phyloP scores from a whole-genome alignment of 306 rosid genomes.

The Phaseolus lunatus region DNA sequence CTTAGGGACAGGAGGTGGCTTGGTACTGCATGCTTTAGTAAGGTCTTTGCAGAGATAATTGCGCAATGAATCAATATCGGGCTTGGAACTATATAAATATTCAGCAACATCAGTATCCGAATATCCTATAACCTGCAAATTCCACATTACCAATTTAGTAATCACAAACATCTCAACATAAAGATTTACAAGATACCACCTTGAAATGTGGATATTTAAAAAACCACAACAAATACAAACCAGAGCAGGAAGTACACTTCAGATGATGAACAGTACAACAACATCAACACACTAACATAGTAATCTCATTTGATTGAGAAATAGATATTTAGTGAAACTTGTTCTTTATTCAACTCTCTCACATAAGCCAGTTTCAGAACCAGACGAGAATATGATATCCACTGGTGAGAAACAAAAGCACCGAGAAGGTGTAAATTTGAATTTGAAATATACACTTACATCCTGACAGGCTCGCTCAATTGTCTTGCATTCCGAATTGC shows the following conservation, averaged over 20 bases:
- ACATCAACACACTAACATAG: conserved; percentile 15
- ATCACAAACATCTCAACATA: neutral
- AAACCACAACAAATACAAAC: conserved; percentile 8
- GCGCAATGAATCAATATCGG: conserved; percentile 64
- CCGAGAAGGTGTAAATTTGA: neutral
- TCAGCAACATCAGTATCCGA: conserved; percentile 96
- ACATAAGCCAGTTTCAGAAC: conserved; percentile 19
- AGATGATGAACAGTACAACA: conserved; percentile 13
- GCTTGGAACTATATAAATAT: conserved; percentile 74
- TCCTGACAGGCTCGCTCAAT: conserved; percentile 93
- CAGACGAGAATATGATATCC: neutral
- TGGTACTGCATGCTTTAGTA: conserved; percentile 69
- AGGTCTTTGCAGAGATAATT: conserved; percentile 82
- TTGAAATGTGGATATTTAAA: neutral
- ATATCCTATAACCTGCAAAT: conserved; percentile 84
- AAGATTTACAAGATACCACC: neutral
- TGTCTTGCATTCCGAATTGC: conserved; percentile 97
- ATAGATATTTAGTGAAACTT: neutral
- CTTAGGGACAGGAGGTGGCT: conserved; percentile 94
- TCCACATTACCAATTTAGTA: conserved; percentile 22
- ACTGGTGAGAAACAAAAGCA: conserved; percentile 30
- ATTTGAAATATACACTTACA: conserved; percentile 47
- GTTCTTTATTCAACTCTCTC: neutral
- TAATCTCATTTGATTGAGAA: neutral
- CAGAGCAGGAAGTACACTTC: conserved; percentile 13